Evolutionary conservation across 139 green algal species (phyloP).

Genomic region (Monoraphidium neglectum): DNA sequence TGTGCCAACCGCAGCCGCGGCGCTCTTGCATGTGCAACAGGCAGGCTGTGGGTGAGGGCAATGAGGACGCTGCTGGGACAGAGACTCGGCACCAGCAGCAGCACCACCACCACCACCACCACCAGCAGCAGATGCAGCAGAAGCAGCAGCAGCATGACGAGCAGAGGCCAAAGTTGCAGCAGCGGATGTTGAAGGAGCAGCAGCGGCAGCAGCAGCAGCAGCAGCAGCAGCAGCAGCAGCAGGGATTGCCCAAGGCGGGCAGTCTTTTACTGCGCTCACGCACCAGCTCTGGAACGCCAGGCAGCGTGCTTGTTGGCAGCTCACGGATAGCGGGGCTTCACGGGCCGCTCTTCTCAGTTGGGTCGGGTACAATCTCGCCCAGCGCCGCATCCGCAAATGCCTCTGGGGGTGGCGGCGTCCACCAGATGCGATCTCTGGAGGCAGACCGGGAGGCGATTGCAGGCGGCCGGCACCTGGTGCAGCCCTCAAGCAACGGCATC

Average conservation of each 20-base stretch:
- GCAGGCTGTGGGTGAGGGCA: too few species aligned
- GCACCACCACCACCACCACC: constrained; percentile 10
- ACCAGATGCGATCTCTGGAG: not conserved
- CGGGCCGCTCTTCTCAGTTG: too few species aligned
- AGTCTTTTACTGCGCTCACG: not conserved
- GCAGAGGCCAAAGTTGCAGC: not conserved
- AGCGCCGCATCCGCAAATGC: too few species aligned
- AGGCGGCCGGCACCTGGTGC: not conserved
- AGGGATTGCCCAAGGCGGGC: not conserved
- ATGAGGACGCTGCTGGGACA: not conserved
- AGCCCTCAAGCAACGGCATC: not conserved
- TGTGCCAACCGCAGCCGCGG: too few species aligned
- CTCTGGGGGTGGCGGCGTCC: not conserved
- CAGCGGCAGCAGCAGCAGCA: constrained; percentile 10
- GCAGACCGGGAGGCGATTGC: not conserved
- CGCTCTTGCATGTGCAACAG: too few species aligned
- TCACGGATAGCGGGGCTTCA: too few species aligned
- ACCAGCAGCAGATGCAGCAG: constrained; percentile 26
- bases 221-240: not conserved
- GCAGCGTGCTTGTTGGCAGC: too few species aligned
- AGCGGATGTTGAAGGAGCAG: constrained; percentile 1
- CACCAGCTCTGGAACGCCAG: too few species aligned
- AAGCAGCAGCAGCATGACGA: not conserved
- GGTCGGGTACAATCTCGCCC: too few species aligned
- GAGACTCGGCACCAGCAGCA: not conserved